Evolutionary conservation across 306 rosid genomes (phyloP).

Genomic region (Chamaecrista fasciculata): DNA sequence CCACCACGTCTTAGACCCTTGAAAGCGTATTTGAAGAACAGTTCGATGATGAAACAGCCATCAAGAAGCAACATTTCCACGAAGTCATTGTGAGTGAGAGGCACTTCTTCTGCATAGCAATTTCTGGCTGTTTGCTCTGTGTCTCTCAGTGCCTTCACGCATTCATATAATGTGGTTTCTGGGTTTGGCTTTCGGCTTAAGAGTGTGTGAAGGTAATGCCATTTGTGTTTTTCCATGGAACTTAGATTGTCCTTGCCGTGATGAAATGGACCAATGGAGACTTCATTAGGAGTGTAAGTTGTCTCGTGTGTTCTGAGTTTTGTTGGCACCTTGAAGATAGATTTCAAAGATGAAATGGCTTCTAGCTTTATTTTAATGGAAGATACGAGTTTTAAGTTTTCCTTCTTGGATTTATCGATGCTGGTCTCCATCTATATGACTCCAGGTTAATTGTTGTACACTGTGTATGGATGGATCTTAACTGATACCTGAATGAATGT

Average conservation of each 20-base stretch:
- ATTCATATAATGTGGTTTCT: slow-evolving; percentile 35
- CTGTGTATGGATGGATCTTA: background rate
- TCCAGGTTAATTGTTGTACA: background rate
- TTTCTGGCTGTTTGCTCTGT: slow-evolving; percentile 43
- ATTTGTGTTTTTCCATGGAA: slow-evolving; percentile 39
- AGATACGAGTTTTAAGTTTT: slow-evolving; percentile 35
- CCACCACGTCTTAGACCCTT: slow-evolving; percentile 42
- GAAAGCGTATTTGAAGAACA: slow-evolving; percentile 37
- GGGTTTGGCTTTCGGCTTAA: slow-evolving; percentile 45
- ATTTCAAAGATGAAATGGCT: slow-evolving; percentile 30
- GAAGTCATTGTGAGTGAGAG: slow-evolving; percentile 21
- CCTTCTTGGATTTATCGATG: background rate
- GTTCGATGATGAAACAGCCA: slow-evolving; percentile 62
- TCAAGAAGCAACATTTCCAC: slow-evolving; percentile 51
- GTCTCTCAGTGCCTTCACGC: slow-evolving; percentile 39
- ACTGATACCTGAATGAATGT: background rate
- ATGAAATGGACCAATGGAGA: slow-evolving; percentile 62
- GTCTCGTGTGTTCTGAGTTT: background rate
- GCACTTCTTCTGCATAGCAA: slow-evolving; percentile 31
- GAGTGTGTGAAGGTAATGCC: slow-evolving; percentile 49
- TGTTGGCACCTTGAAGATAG: slow-evolving; percentile 45
- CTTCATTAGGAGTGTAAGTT: slow-evolving; percentile 30
- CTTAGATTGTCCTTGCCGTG: slow-evolving; percentile 7
- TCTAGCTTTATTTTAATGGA: slow-evolving; percentile 48
- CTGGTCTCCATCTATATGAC: slow-evolving; percentile 23